These are phyloP conservation scores for Begonia loranthoides DNA, from an alignment of 306 rosid genomes.

Conservation along the genomic window DNA sequence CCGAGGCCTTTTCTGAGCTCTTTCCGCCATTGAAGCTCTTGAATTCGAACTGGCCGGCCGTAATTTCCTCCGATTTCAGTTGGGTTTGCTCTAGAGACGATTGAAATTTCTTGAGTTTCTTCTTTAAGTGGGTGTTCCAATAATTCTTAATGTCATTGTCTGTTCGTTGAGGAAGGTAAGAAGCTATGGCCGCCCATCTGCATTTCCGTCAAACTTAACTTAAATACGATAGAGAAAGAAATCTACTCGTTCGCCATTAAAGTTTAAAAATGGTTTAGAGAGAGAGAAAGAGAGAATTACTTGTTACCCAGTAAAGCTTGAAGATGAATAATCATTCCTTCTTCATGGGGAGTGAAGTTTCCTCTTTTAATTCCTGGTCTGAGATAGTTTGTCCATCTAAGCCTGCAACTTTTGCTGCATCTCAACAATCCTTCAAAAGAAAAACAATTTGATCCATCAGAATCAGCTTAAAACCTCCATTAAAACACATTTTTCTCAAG, in stretches of 20 bases:
- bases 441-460: too few species aligned
- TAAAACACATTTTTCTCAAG: background rate
- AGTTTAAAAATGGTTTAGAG: background rate
- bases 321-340: constrained; percentile 91
- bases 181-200: constrained; percentile 99
- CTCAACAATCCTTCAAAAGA: constrained; percentile 57
- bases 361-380: constrained; percentile 99
- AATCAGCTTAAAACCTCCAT: too few species aligned
- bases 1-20: background rate
- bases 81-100: constrained; percentile 24
- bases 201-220: background rate
- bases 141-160: constrained; percentile 91
- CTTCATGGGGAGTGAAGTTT: constrained; percentile 90
- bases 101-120: constrained; percentile 83
- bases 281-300: constrained; percentile 24
- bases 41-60: constrained; percentile 13
- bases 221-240: background rate
- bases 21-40: constrained; percentile 31
- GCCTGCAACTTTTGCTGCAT: constrained; percentile 99
- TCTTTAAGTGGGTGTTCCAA: constrained; percentile 97
- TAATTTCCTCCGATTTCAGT: constrained; percentile 7
- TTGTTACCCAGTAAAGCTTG: constrained; percentile 99
- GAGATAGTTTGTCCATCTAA: constrained; percentile 91
- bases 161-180: constrained; percentile 93
- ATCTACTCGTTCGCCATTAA: background rate